A percentile compares a stretch with the other conserved stretches of the same genome.
Conservation (phyloP, 192 early-diverging fungal genomes). For the Backusella tarrabulga region DNA sequence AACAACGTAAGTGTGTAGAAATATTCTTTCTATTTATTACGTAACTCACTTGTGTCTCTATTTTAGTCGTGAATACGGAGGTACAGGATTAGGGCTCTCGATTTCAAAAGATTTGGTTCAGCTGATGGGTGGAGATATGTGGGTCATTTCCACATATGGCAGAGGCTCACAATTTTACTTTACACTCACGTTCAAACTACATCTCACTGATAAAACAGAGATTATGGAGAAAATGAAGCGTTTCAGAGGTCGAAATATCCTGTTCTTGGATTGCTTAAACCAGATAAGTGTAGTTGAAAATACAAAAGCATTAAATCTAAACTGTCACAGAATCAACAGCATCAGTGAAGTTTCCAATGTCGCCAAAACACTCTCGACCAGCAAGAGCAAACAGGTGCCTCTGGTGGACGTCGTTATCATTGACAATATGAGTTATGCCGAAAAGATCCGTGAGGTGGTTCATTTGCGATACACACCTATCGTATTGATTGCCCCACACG, state of each 20-base stretch:
- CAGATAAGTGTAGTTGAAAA: slow-evolving; percentile 42
- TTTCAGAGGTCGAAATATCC: slow-evolving; percentile 62
- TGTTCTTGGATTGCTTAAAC: slow-evolving; percentile 59
- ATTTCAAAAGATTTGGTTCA: slow-evolving; percentile 79
- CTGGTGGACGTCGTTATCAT: slow-evolving; percentile 68
- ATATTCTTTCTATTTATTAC: neutral
- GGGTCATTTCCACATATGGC: slow-evolving; percentile 73
- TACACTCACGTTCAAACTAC: slow-evolving; percentile 54
- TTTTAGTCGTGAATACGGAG: slow-evolving; percentile 71
- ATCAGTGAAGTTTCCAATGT: slow-evolving; percentile 52
- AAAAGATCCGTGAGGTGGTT: slow-evolving; percentile 59
- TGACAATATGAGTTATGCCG: slow-evolving; percentile 58
- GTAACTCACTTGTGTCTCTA: neutral
- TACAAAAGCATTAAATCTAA: slow-evolving; percentile 50
- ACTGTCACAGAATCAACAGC: slow-evolving; percentile 35
- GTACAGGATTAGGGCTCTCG: slow-evolving; percentile 82
- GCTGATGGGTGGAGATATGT: slow-evolving; percentile 77
- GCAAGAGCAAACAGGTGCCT: slow-evolving; percentile 31
- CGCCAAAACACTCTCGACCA: slow-evolving; percentile 18
- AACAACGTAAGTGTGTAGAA: slow-evolving; percentile 48
- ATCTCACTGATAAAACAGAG: slow-evolving; percentile 36
- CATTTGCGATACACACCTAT: slow-evolving; percentile 73
- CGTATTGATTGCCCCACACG: slow-evolving; percentile 59
- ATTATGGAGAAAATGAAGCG: slow-evolving; percentile 51
- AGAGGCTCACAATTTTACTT: slow-evolving; percentile 79